phyloP scores from a whole-genome alignment of 2,329 filamentous ascomycete genomes.

The Amphichorda felina region DNA sequence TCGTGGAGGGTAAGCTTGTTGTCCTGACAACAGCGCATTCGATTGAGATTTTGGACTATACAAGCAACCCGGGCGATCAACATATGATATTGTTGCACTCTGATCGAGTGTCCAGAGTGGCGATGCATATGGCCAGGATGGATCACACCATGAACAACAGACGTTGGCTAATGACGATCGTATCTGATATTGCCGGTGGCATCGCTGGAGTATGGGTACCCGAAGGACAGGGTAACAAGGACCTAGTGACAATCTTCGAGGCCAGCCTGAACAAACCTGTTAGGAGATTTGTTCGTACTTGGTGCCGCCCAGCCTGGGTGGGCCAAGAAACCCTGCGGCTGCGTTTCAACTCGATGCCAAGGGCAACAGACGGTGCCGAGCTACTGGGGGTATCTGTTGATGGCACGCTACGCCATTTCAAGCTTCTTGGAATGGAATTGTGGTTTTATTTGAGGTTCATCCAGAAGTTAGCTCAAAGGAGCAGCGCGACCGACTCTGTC shows the following conservation, averaged over 20 bases:
- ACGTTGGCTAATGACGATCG: slow-evolving; percentile 28
- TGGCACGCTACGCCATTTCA: slow-evolving; percentile 59
- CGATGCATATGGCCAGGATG: slow-evolving; percentile 33
- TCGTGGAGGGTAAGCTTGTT: slow-evolving; percentile 34
- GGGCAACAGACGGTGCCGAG: slow-evolving; percentile 32
- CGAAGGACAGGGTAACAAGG: slow-evolving; percentile 22
- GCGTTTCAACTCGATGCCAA: slow-evolving; percentile 30
- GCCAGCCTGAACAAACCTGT: slow-evolving; percentile 44
- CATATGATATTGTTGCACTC: slow-evolving; percentile 29
- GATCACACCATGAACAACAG: slow-evolving; percentile 16
- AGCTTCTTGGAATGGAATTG: slow-evolving; percentile 46
- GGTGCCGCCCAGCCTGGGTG: slow-evolving; percentile 41
- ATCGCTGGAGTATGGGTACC: slow-evolving; percentile 40
- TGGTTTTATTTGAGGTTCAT: slow-evolving; percentile 63
- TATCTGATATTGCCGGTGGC: slow-evolving; percentile 33
- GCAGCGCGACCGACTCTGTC: slow-evolving; percentile 36
- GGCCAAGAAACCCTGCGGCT: slow-evolving; percentile 15
- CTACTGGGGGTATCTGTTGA: slow-evolving; percentile 56
- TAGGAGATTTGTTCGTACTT: slow-evolving; percentile 39
- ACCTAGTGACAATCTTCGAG: slow-evolving; percentile 39
- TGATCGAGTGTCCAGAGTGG: slow-evolving; percentile 30
- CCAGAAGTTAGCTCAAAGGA: slow-evolving; percentile 51
- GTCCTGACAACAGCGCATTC: slow-evolving; percentile 43
- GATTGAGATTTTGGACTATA: slow-evolving; percentile 40
- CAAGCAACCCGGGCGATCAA: slow-evolving; percentile 18